These are phyloP conservation scores for Fomitopsis pinicola DNA, from an alignment of 1,284 basidiomycete species.

Conservation along the genomic window DNA sequence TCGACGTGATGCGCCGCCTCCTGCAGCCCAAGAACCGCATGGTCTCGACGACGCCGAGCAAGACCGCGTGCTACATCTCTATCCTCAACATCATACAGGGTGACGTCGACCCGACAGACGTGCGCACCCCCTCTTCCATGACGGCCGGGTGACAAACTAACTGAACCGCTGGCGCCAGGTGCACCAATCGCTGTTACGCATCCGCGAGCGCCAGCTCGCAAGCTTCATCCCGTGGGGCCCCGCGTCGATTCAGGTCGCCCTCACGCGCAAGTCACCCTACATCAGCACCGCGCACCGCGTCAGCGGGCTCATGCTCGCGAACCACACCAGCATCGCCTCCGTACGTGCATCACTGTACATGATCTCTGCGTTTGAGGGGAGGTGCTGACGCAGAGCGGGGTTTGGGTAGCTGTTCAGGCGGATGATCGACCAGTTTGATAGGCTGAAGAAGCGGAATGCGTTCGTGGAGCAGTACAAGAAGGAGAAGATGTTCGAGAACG, in stretches of 20 bases:
- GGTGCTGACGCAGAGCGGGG: background rate
- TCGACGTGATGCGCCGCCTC: conserved; percentile 98
- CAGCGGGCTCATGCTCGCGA: conserved; percentile 97
- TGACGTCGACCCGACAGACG: conserved; percentile 97
- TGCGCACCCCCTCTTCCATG: conserved; percentile 32
- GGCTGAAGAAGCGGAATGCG: conserved; percentile 84
- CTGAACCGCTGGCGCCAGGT: conserved; percentile 45
- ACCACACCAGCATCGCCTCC: conserved; percentile 96
- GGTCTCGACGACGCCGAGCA: conserved; percentile 92
- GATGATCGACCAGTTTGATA: conserved; percentile 95
- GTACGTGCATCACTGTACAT: conserved; percentile 43
- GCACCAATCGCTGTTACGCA: conserved; percentile 95
- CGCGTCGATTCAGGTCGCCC: conserved; percentile 95
- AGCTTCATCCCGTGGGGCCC: conserved; percentile 99
- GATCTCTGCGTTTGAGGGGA: background rate
- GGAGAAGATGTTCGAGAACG: conserved; percentile 90
- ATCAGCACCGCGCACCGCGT: conserved; percentile 87
- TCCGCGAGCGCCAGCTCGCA: conserved; percentile 93
- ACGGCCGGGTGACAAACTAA: background rate
- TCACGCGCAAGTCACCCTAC: conserved; percentile 90
- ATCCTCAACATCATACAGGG: conserved; percentile 99
- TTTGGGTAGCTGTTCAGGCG: conserved; percentile 81
- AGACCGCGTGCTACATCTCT: conserved; percentile 94
- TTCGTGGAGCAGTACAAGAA: conserved; percentile 98
- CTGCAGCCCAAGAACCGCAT: conserved; percentile 98